Base-by-base conservation (phyloP, 192 early-diverging fungal genomes). In the Podila epicladia region DNA sequence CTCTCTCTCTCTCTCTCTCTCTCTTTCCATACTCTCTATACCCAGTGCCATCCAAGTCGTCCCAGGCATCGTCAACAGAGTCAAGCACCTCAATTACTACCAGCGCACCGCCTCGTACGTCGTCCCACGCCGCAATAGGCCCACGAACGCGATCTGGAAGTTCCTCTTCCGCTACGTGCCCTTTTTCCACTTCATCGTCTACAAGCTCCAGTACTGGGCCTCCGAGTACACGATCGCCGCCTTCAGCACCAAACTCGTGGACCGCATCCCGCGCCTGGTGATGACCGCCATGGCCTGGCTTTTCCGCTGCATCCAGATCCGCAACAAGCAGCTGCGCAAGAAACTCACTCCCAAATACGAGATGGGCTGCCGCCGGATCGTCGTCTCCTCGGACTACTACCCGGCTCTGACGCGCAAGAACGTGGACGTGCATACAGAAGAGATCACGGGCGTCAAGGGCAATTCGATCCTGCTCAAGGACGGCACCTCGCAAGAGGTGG, bases 21-120 rank as follows among this genome's bases (percentile, higher is more conserved):
- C 29, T 2, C 12, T 20, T 9, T 2, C 20, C 33, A 33, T 33
- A 57, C 22, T 19, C 5, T 19, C 0, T 7, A 7, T 5, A 33
- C 26, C 41, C 0, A 87, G 86, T 63, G 84, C 84, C 20, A 75
- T 88, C 33, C 87, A 88, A 53, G 78, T 83, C 24, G 82, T 88
- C 20, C 88, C 88, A 17, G 55, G 76, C 2, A 72, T 89, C 28
- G 85, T 74, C n/a, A 48, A 75, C 31, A 74, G 76, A 62, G 87
- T 82, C 38, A 64, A 76, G 35, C 65, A 73, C 26, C 57, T 89
- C 19, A 62, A 82, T 48, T 77, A 74, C 62, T 89, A 84, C 65
- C 87, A 88, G 64, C 83, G 88, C 29, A 85, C 85, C 2, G 84
- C 87, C 9, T 72, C 87, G 22, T 87, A 84, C 71, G 82, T 87